Evolutionary conservation across 2,329 filamentous ascomycete genomes (phyloP).

Genomic region (Venturia effusa): DNA sequence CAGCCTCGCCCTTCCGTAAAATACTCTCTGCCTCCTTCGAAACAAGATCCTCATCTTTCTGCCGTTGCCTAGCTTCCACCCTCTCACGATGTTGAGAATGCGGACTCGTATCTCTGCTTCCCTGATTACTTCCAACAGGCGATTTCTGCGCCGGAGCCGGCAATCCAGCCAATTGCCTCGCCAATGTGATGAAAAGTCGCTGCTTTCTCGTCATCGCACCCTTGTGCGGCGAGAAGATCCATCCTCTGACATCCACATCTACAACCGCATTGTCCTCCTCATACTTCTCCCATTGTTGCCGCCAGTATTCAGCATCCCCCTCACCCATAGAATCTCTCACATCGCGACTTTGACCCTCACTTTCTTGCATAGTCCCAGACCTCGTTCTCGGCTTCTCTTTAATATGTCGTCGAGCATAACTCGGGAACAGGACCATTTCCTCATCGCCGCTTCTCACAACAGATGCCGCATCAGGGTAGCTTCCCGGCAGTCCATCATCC

Average conservation of each 20-base stretch:
- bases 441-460: constrained; percentile 71
- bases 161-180: constrained; percentile 78
- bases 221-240: constrained; percentile 80
- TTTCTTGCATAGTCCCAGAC: constrained; percentile 27
- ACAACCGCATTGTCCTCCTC: constrained; percentile 79
- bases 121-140: constrained; percentile 25
- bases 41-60: constrained; percentile 54
- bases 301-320: constrained; percentile 64
- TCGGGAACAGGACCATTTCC: constrained; percentile 91
- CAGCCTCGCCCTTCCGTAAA: constrained; percentile 57
- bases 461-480: constrained; percentile 68
- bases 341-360: constrained; percentile 29
- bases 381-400: constrained; percentile 29
- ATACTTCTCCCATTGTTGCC: constrained; percentile 63
- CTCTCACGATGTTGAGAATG: constrained; percentile 25
- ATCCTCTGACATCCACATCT: constrained; percentile 89
- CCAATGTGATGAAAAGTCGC: constrained; percentile 73
- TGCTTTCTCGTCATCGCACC: constrained; percentile 83
- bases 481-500: constrained; percentile 51
- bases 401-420: constrained; percentile 69
- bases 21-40: constrained; percentile 67
- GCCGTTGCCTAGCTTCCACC: constrained; percentile 38
- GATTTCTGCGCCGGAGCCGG: constrained; percentile 44
- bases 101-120: constrained; percentile 37
- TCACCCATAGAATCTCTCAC: constrained; percentile 34